A percentile compares a stretch with the other conserved stretches of the same genome.
Conservation (phyloP, 202 grass and related monocot genomes). For the Miscanthus sacchariflorus region DNA sequence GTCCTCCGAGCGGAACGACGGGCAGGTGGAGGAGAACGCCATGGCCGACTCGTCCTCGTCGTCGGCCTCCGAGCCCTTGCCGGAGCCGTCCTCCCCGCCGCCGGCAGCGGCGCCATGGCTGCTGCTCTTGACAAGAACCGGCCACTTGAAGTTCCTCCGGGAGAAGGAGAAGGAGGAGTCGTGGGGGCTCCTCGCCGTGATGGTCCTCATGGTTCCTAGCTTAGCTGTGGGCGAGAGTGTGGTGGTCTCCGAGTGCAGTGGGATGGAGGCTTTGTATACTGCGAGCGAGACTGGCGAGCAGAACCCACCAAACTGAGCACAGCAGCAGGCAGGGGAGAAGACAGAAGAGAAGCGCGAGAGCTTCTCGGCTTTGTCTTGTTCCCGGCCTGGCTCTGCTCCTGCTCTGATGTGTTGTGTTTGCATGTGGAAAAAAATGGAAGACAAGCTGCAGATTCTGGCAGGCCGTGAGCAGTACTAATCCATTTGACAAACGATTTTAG, state of each 20-base stretch:
- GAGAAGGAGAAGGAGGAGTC: conserved; percentile 87
- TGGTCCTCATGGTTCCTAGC: conserved; percentile 69
- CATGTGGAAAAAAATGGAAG: conserved; percentile 41
- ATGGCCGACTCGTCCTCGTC: conserved; percentile 57
- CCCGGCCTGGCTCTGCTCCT: background rate
- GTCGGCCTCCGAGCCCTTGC: conserved; percentile 50
- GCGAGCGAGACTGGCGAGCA: conserved; percentile 58
- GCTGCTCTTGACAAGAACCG: conserved; percentile 64
- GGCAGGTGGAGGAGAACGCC: conserved; percentile 60
- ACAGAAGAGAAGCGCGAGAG: conserved; percentile 32
- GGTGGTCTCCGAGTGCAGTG: conserved; percentile 3
- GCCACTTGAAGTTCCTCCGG: conserved; percentile 89
- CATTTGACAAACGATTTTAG: background rate
- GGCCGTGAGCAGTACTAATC: conserved; percentile 18
- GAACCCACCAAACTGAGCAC: conserved; percentile 63
- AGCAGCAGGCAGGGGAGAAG: conserved; percentile 12
- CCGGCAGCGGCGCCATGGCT: conserved; percentile 36
- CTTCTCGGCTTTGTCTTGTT: conserved; percentile 43
- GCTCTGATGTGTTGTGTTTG: conserved; percentile 1
- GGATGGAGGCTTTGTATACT: conserved; percentile 46
- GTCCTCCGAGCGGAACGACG: conserved; percentile 63
- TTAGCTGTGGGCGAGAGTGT: background rate
- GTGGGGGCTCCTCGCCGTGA: conserved; percentile 77
- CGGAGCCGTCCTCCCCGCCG: conserved; percentile 33
- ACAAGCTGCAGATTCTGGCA: conserved; percentile 43